A percentile compares a stretch with the other conserved stretches of the same genome.
These are phyloP conservation scores for Myriosclerotinia curreyana DNA, from an alignment of 2,329 filamentous ascomycete species.

Conservation along the genomic window DNA sequence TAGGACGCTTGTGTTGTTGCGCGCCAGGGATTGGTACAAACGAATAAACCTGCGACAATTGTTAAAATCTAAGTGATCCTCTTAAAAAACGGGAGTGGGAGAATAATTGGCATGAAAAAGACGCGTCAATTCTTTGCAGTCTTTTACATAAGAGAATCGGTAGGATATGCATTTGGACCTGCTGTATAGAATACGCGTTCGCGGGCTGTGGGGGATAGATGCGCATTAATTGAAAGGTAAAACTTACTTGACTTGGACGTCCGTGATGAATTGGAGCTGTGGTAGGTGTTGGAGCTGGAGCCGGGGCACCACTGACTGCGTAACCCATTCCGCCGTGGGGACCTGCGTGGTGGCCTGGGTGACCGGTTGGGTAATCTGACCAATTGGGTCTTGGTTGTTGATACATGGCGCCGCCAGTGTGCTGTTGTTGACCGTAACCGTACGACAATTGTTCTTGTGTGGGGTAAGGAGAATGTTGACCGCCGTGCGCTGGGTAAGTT, in stretches of 20 bases:
- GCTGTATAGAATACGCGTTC: background rate
- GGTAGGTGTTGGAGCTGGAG: background rate
- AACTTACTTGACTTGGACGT: conserved; percentile 8
- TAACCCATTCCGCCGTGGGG: background rate
- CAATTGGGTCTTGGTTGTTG: conserved; percentile 71
- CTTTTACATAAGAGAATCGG: conserved; percentile 19
- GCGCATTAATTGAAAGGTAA: background rate
- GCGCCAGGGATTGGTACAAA: conserved; percentile 97
- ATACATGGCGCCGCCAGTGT: conserved; percentile 59
- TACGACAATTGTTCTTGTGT: conserved; percentile 84
- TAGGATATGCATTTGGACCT: background rate
- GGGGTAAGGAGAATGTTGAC: conserved; percentile 83
- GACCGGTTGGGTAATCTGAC: conserved; percentile 54
- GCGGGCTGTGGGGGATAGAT: background rate
- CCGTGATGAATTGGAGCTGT: background rate
- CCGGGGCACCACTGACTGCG: background rate
- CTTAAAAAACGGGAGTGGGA: conserved; percentile 22
- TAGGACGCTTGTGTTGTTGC: conserved; percentile 93
- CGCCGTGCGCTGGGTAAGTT: conserved; percentile 71
- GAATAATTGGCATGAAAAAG: background rate
- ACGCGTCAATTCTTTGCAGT: conserved; percentile 17
- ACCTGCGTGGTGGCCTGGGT: background rate
- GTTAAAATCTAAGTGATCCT: conserved; percentile 27
- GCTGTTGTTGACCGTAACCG: conserved; percentile 62
- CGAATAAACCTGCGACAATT: conserved; percentile 80